phyloP scores from a whole-genome alignment of 75 land plant species.

The Adiantum capillusveneris region DNA sequence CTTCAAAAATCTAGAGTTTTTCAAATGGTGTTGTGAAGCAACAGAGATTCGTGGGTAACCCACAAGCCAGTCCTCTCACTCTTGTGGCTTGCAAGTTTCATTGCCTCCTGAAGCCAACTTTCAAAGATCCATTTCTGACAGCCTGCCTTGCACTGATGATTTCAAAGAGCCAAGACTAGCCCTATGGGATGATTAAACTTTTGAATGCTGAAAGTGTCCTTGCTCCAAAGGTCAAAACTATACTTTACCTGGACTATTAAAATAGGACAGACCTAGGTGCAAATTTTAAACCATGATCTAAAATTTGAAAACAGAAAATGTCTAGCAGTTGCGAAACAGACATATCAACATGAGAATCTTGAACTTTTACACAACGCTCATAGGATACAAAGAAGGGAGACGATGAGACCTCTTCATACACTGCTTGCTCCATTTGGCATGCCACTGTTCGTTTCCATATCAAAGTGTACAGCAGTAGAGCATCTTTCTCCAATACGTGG shows the following conservation, averaged over 20 bases:
- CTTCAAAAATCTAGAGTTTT: too few relatives aligned
- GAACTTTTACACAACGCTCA: not conserved
- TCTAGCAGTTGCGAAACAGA: slow-evolving; percentile 3
- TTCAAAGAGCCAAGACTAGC: too few relatives aligned
- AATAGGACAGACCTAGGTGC: not conserved
- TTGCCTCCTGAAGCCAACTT: too few relatives aligned
- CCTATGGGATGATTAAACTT: too few relatives aligned
- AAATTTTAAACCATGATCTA: not conserved
- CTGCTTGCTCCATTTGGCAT: slow-evolving; percentile 80
- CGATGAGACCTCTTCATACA: slow-evolving; percentile 21
- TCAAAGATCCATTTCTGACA: too few relatives aligned
- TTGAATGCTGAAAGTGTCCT: too few relatives aligned
- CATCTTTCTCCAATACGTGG: slow-evolving; percentile 72
- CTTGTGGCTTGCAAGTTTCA: too few relatives aligned
- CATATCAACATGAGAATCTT: not conserved
- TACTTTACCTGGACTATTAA: not conserved
- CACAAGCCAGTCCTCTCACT: too few relatives aligned
- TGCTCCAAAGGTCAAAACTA: too few relatives aligned
- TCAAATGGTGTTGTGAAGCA: too few relatives aligned
- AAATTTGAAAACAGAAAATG: not conserved
- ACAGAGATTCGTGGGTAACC: too few relatives aligned
- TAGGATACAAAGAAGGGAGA: not conserved
- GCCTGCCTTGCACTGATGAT: too few relatives aligned
- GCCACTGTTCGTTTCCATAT: slow-evolving; percentile 92
- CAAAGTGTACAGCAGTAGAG: slow-evolving; percentile 71